These are phyloP conservation scores for Przewalskia tangutica DNA, from an alignment of 257 asterid genomes.

Conservation along the genomic window DNA sequence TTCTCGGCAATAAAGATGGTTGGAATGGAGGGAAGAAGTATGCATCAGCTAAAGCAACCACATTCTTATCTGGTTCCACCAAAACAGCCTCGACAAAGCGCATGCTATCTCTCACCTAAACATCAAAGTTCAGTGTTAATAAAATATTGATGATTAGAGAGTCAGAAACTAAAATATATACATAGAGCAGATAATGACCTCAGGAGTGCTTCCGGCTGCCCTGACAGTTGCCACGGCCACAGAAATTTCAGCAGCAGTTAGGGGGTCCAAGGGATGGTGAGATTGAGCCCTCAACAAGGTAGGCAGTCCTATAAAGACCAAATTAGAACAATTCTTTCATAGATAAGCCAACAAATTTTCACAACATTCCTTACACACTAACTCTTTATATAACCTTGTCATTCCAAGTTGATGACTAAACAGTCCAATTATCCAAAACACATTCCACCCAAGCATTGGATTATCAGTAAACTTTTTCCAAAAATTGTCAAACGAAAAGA, in stretches of 20 bases:
- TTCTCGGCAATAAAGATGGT: conserved; percentile 23
- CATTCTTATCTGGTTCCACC: conserved; percentile 22
- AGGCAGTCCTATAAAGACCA: conserved; percentile 8
- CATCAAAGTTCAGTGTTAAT: neutral
- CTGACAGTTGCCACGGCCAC: conserved; percentile 26
- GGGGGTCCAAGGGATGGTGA: conserved; percentile 21
- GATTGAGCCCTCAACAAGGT: conserved; percentile 20
- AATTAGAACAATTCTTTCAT: neutral
- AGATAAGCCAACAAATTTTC: neutral
- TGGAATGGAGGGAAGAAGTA: conserved; percentile 26
- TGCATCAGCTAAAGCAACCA: conserved; percentile 25
- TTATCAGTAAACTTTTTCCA: neutral
- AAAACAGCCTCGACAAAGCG: conserved; percentile 22
- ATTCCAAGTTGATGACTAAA: neutral
- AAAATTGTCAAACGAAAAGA: neutral
- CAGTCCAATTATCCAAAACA: neutral
- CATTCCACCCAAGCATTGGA: neutral
- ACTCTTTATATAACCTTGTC: neutral
- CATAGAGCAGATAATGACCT: conserved; percentile 7
- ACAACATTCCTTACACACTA: neutral
- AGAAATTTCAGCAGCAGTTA: conserved; percentile 21
- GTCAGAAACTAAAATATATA: neutral
- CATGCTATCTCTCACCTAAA: conserved; percentile 29
- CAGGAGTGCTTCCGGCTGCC: conserved; percentile 23
- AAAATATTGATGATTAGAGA: neutral